Evolutionary conservation across 768 basidiomycete species (phyloP).

Genomic region (Tricholoma terreum): DNA sequence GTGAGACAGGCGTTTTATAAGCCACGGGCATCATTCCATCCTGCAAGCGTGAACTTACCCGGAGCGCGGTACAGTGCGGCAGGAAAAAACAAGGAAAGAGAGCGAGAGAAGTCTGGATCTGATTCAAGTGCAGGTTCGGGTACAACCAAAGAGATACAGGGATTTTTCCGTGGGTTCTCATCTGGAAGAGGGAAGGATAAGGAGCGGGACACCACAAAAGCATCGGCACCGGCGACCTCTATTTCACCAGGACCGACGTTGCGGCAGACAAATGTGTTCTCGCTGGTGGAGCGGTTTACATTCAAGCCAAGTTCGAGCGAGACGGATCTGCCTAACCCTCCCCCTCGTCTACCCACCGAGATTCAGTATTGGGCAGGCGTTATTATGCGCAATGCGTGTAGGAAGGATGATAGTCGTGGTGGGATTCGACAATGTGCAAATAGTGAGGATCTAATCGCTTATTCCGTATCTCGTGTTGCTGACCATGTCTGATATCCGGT

Average conservation of each 20-base stretch:
- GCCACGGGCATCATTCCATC: conserved; percentile 77
- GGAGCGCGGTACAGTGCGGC: conserved; percentile 26
- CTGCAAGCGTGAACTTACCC: conserved; percentile 52
- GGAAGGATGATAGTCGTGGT: conserved; percentile 91
- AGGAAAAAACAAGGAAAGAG: conserved; percentile 31
- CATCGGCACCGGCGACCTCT: conserved; percentile 1
- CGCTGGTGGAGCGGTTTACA: conserved; percentile 94
- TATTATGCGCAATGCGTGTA: conserved; percentile 99
- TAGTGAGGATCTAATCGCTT: conserved; percentile 48
- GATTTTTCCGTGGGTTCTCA: conserved; percentile 47
- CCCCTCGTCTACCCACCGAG: conserved; percentile 75
- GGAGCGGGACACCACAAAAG: conserved; percentile 14
- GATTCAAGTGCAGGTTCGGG: background rate
- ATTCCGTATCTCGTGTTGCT: conserved; percentile 4
- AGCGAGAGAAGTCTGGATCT: conserved; percentile 12
- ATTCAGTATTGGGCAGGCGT: conserved; percentile 99
- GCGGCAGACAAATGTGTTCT: conserved; percentile 88
- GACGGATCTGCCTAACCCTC: conserved; percentile 63
- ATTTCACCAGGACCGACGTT: conserved; percentile 12
- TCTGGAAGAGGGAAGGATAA: background rate
- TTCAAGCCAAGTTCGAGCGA: conserved; percentile 88
- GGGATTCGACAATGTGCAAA: conserved; percentile 98
- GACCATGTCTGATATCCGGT: background rate
- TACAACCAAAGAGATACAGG: conserved; percentile 14
- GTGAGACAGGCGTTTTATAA: conserved; percentile 96